Base-by-base conservation (phyloP, 2,329 filamentous ascomycete genomes). In the Alternaria panax region DNA sequence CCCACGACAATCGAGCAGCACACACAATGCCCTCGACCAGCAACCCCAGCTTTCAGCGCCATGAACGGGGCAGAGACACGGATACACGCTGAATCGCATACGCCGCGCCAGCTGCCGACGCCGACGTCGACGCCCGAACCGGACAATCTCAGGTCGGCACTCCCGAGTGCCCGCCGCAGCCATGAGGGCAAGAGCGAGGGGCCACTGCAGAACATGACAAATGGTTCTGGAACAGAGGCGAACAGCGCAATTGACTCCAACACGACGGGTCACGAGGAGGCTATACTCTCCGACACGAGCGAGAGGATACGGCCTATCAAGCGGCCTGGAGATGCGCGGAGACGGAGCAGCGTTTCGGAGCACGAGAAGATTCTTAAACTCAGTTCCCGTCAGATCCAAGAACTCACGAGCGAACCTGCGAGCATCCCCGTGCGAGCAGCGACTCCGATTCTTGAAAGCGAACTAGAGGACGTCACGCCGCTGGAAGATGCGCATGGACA, bases 321-420 rank as follows among this genome's bases (percentile, higher is more conserved):
- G 59, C 66, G 75, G 18, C 75, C 75, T 20, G 75, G 75, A n/a
- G 75, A 77, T 62, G 68, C 56, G 3, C 62, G 72, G 58, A 64
- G 75, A 57, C 75, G 54, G 64, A 78, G 75, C 67, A 77, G 74
- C 61, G 70, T 75, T 30, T 74, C 73, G 3, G 75, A 75, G 34
- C 73, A 77, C 32, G 73, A 82, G 5, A 80, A 77, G 61, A 71
- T 83, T 3, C 72, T 84, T 58, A 87, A 85, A 66, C 75, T 87
- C 28, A 86, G 85, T 3, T 81, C 82, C 2, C 80, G 80, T 40
- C 81, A 86, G 70, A 83, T 87, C 3, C 80, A 85, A 41, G 84
- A 85, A 43, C 79, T 87, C 41, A 85, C 84, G 6, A 78, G 80
- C 16, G 84, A 85, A 12, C 83, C 84, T 8, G 79, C 84, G 16